These are phyloP conservation scores for Aspergillus sparsus DNA, from an alignment of 495 filamentous ascomycete genomes.

Conservation along the genomic window DNA sequence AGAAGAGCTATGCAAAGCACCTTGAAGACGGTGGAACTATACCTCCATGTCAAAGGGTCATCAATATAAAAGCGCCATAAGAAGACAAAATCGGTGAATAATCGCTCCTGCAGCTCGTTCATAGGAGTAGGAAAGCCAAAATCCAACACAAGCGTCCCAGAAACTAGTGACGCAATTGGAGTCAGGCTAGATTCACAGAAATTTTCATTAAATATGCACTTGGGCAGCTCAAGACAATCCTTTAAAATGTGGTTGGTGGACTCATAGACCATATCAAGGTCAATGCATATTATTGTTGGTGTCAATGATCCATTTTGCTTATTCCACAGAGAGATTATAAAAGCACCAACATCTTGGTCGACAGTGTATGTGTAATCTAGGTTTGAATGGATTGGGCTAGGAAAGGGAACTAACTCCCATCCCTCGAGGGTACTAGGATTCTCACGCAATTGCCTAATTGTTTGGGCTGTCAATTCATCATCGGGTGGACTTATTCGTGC, in stretches of 20 bases:
- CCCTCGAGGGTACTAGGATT: background rate
- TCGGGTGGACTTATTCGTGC: slow-evolving; percentile 18
- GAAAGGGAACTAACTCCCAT: slow-evolving; percentile 15
- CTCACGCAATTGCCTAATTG: slow-evolving; percentile 11
- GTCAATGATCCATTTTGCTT: slow-evolving; percentile 4
- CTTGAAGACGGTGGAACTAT: slow-evolving; percentile 14
- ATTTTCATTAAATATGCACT: background rate
- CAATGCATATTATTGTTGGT: background rate
- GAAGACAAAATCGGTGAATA: slow-evolving; percentile 23
- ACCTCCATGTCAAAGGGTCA: slow-evolving; percentile 22
- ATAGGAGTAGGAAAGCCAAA: slow-evolving; percentile 19
- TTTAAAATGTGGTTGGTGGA: background rate
- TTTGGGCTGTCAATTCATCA: slow-evolving; percentile 13
- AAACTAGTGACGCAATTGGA: background rate
- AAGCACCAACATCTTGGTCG: slow-evolving; percentile 20
- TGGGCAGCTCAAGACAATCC: background rate
- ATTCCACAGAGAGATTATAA: slow-evolving; percentile 15
- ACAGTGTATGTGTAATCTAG: slow-evolving; percentile 22
- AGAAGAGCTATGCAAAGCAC: slow-evolving; percentile 20
- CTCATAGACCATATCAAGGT: background rate
- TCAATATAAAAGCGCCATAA: slow-evolving; percentile 23
- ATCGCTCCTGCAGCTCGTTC: slow-evolving; percentile 25
- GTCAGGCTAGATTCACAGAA: background rate
- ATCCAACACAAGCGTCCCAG: slow-evolving; percentile 12
- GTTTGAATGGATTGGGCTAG: slow-evolving; percentile 19